phyloP scores from a whole-genome alignment of 345 rosid genomes.

The Draba incana region DNA sequence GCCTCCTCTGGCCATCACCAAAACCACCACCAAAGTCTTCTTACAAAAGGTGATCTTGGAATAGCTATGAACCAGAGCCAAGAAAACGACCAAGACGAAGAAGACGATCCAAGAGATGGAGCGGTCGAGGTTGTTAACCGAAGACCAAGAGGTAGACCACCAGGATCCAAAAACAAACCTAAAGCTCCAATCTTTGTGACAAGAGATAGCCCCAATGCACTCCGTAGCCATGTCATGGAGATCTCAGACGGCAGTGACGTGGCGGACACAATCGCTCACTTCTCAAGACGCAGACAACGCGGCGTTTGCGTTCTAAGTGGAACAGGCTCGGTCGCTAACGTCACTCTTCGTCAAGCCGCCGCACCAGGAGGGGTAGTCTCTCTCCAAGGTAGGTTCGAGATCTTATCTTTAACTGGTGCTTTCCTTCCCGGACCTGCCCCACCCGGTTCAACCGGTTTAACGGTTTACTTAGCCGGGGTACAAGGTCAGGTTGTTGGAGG shows the following conservation, averaged over 20 bases:
- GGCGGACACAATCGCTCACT: slow-evolving; percentile 74
- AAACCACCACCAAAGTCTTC: slow-evolving; percentile 44
- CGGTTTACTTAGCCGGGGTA: slow-evolving; percentile 72
- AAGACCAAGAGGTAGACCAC: slow-evolving; percentile 79
- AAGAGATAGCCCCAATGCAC: slow-evolving; percentile 82
- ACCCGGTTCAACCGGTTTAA: slow-evolving; percentile 80
- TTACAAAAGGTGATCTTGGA: slow-evolving; percentile 54
- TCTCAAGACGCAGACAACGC: slow-evolving; percentile 70
- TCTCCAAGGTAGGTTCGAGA: slow-evolving; percentile 79
- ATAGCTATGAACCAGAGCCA: slow-evolving; percentile 45
- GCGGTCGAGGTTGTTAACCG: slow-evolving; percentile 70
- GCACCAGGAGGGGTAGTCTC: slow-evolving; percentile 75
- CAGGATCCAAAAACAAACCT: slow-evolving; percentile 83
- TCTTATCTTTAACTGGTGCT: slow-evolving; percentile 75
- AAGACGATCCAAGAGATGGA: slow-evolving; percentile 68
- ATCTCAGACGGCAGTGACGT: slow-evolving; percentile 72
- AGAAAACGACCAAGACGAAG: slow-evolving; percentile 60
- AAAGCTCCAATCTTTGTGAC: slow-evolving; percentile 81
- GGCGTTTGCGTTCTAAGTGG: slow-evolving; percentile 87
- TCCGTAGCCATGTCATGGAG: slow-evolving; percentile 85
- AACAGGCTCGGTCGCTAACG: slow-evolving; percentile 80
- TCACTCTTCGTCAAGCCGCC: slow-evolving; percentile 76
- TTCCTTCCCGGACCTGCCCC: slow-evolving; percentile 91
- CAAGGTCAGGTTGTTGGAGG: slow-evolving; percentile 89
- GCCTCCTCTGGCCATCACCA: slow-evolving; percentile 49